Evolutionary conservation across 2,329 filamentous ascomycete species (phyloP).

Genomic region (Pseudonectria foliicola): DNA sequence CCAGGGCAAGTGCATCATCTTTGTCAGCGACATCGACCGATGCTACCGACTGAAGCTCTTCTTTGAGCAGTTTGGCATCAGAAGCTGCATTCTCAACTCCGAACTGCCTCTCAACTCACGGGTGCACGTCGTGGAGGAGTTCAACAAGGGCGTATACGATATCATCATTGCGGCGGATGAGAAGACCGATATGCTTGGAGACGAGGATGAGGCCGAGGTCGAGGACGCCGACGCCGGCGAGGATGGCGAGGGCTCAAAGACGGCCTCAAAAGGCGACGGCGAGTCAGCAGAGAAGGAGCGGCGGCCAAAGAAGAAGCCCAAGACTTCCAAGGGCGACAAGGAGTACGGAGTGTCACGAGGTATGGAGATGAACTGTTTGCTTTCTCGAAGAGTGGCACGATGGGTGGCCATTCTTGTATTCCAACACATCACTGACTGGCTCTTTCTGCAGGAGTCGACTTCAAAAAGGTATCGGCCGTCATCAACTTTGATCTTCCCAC

Average conservation of each 20-base stretch:
- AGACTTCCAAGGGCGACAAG: conserved; percentile 60
- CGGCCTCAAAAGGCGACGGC: conserved; percentile 8
- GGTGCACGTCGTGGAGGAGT: conserved; percentile 92
- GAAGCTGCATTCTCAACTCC: conserved; percentile 87
- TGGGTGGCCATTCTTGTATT: too few relatives aligned
- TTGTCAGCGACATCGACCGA: conserved; percentile 74
- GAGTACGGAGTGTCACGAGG: conserved; percentile 95
- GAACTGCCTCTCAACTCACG: conserved; percentile 90
- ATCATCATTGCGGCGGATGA: conserved; percentile 97
- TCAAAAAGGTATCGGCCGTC: conserved; percentile 88
- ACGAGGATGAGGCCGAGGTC: conserved; percentile 43
- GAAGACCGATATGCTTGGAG: conserved; percentile 74
- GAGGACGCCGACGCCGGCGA: conserved; percentile 37
- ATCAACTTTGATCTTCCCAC: conserved; percentile 95
- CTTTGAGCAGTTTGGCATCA: conserved; percentile 93
- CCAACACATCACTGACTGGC: conserved; percentile 9
- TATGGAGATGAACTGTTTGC: conserved; percentile 5
- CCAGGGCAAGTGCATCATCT: conserved; percentile 74
- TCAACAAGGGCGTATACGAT: conserved; percentile 94
- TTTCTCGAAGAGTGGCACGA: too few relatives aligned
- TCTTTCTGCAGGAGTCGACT: conserved; percentile 60
- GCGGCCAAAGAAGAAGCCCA: conserved; percentile 27
- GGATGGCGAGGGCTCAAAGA: conserved; percentile 27
- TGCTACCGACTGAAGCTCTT: conserved; percentile 93
- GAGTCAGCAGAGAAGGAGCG: conserved; percentile 25